These are phyloP conservation scores for Neopestalotiopsis clavispora DNA, from an alignment of 2,329 filamentous ascomycete genomes.

Conservation along the genomic window DNA sequence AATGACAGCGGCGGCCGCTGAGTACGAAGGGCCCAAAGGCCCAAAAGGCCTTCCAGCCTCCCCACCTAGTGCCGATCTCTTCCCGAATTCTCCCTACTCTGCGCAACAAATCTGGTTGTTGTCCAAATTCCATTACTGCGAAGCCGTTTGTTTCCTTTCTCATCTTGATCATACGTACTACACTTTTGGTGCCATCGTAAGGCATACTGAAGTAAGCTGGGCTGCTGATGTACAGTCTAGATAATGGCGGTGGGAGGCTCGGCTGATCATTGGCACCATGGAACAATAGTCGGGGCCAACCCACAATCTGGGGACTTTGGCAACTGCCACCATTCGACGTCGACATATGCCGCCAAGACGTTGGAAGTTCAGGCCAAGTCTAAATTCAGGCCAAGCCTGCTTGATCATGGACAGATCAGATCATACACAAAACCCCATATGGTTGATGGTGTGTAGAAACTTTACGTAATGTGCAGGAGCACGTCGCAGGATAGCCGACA, in stretches of 20 bases:
- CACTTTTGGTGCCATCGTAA: no score
- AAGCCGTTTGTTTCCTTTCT: neutral
- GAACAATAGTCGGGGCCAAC: no score
- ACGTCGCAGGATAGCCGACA: neutral
- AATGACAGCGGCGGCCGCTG: neutral
- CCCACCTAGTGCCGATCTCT: neutral
- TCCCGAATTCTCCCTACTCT: neutral
- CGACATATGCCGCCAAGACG: neutral
- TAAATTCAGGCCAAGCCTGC: neutral
- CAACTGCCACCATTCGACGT: neutral
- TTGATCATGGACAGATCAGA: neutral
- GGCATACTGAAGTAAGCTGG: no score
- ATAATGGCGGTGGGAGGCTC: no score
- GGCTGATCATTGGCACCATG: no score
- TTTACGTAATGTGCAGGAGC: neutral
- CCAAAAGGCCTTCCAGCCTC: neutral
- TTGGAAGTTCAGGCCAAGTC: neutral
- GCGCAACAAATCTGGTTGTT: neutral
- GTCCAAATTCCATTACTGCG: neutral
- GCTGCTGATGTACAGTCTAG: no score
- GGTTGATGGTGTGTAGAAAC: neutral
- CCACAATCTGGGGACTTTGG: no score
- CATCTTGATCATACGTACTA: no score
- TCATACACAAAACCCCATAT: neutral
- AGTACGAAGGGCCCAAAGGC: neutral